Evolutionary conservation across 257 asterid species (phyloP).

Genomic region (Scutellaria galericulata): DNA sequence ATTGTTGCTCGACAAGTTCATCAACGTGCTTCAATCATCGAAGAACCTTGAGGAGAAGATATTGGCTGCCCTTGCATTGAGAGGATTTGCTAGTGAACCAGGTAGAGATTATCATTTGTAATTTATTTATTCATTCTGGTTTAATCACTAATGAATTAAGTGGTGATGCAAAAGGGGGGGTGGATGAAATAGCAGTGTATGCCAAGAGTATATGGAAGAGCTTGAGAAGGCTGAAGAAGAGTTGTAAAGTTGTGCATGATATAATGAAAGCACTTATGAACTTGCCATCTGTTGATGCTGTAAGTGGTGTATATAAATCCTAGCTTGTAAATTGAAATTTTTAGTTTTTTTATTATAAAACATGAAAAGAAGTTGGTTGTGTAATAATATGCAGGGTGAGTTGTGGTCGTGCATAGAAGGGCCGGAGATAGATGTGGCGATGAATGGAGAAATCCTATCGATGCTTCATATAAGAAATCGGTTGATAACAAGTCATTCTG

Average conservation of each 20-base stretch:
- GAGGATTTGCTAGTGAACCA: slow-evolving; percentile 67
- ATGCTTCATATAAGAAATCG: slow-evolving; percentile 57
- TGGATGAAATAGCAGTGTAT: slow-evolving; percentile 56
- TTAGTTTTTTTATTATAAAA: no score
- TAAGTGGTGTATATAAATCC: slow-evolving; percentile 44
- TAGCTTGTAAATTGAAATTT: background rate
- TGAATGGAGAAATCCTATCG: slow-evolving; percentile 80
- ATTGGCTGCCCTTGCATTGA: slow-evolving; percentile 71
- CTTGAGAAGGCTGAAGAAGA: slow-evolving; percentile 68
- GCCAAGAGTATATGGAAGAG: slow-evolving; percentile 67
- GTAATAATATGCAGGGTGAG: slow-evolving; percentile 58
- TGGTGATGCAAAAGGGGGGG: slow-evolving; percentile 48
- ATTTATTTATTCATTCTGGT: background rate
- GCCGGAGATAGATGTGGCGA: slow-evolving; percentile 61
- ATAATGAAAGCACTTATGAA: slow-evolving; percentile 74
- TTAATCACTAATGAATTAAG: slow-evolving; percentile 22
- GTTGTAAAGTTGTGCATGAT: slow-evolving; percentile 56
- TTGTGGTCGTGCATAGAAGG: slow-evolving; percentile 76
- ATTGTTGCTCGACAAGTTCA: slow-evolving; percentile 71
- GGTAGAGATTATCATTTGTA: slow-evolving; percentile 40
- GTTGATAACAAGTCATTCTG: slow-evolving; percentile 74
- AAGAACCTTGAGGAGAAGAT: slow-evolving; percentile 79
- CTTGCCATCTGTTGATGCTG: slow-evolving; percentile 68
- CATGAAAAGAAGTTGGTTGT: no score
- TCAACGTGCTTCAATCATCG: slow-evolving; percentile 71